These are phyloP conservation scores for Chlorella sp. DNA, from an alignment of 139 green algal species.

Conservation along the genomic window DNA sequence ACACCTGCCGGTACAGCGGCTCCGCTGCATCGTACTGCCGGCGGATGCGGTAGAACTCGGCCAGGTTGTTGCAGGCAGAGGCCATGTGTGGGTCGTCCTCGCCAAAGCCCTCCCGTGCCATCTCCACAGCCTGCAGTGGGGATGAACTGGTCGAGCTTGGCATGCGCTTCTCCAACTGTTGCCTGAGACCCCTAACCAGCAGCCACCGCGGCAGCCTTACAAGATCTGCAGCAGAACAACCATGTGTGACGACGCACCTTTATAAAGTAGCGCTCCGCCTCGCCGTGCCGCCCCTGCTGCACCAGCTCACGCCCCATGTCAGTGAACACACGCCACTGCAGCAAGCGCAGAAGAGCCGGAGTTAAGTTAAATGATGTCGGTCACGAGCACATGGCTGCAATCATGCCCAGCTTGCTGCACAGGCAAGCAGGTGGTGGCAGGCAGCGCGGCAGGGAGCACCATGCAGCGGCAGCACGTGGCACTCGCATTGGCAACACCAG, in stretches of 20 bases:
- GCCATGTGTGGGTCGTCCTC: slow-evolving; percentile 74
- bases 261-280: slow-evolving; percentile 68
- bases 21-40: slow-evolving; percentile 63
- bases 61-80: slow-evolving; percentile 75
- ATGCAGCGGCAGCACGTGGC: too few relatives aligned
- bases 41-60: slow-evolving; percentile 77
- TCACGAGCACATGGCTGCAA: too few relatives aligned
- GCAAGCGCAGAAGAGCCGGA: too few relatives aligned
- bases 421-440: too few relatives aligned
- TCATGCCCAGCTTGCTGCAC: too few relatives aligned
- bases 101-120: slow-evolving; percentile 72
- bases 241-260: too few relatives aligned
- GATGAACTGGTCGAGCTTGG: too few relatives aligned
- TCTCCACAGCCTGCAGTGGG: slow-evolving; percentile 50
- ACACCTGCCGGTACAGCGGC: slow-evolving; percentile 70
- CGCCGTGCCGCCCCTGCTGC: slow-evolving; percentile 47
- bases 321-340: slow-evolving; percentile 54
- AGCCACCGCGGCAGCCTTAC: background rate
- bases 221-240: background rate
- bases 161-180: background rate
- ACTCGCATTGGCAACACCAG: too few relatives aligned
- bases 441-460: too few relatives aligned
- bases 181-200: background rate
- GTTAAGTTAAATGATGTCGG: too few relatives aligned
- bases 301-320: slow-evolving; percentile 50